Evolutionary conservation across 2,329 filamentous ascomycete genomes (phyloP).

Genomic region (Fulvia fulva): DNA sequence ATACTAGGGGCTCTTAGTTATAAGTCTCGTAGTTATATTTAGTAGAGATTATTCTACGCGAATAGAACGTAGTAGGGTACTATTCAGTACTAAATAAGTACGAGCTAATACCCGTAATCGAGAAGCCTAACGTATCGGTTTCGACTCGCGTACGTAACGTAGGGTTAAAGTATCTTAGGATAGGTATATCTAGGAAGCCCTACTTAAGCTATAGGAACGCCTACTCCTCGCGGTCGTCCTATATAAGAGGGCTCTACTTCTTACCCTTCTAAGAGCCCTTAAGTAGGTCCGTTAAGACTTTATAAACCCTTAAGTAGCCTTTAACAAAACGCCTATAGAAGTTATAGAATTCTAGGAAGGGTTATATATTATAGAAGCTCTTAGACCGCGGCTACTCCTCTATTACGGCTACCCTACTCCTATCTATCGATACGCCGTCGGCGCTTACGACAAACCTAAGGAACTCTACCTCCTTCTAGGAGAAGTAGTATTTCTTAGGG

Average conservation of each 20-base stretch:
- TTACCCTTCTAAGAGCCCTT: conserved; percentile 2
- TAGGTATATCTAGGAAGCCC: not conserved
- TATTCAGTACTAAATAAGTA: not conserved
- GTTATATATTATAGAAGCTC: conserved; percentile 21
- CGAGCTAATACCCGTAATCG: not conserved
- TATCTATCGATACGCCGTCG: conserved; percentile 27
- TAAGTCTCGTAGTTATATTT: conserved; percentile 5
- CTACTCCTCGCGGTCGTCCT: not conserved
- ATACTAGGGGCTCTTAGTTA: not conserved
- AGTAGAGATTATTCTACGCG: not conserved
- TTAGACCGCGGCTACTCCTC: conserved; percentile 22
- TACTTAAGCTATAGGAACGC: not conserved
- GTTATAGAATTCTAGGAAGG: conserved; percentile 14
- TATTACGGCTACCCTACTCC: conserved; percentile 25
- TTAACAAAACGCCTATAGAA: too few relatives aligned
- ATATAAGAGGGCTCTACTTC: conserved; percentile 1
- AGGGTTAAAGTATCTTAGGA: conserved; percentile 1
- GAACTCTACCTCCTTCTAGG: too few relatives aligned
- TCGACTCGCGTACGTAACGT: not conserved
- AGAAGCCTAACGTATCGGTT: not conserved
- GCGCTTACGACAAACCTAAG: conserved; percentile 29
- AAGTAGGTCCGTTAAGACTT: not conserved
- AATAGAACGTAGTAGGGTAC: conserved; percentile 1
- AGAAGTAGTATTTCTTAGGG: too few relatives aligned
- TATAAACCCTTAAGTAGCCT: conserved; percentile 3